These are phyloP conservation scores for Paraurostyla sp. DNA, from an alignment of 73 alveolate genomes.

Conservation along the genomic window DNA sequence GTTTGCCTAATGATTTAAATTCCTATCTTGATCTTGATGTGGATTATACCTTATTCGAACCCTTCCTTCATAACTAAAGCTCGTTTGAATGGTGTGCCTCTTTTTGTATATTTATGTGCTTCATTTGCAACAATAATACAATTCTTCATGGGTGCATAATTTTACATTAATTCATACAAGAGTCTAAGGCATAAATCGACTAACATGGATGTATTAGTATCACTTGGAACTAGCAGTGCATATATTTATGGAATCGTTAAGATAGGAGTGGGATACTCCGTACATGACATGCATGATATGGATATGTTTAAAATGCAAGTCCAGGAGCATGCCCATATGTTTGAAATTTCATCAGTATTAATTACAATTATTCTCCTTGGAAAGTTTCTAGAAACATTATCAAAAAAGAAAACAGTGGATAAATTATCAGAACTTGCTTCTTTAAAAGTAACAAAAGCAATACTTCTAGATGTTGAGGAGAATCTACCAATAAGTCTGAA, in stretches of 20 bases:
- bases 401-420: constrained; percentile 83
- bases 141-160: constrained; percentile 46
- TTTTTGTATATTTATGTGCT: constrained; percentile 53
- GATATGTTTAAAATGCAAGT: constrained; percentile 5
- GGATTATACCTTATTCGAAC: constrained; percentile 31
- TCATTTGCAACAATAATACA: constrained; percentile 43
- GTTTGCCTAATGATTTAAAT: constrained; percentile 16
- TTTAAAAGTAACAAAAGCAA: constrained; percentile 73
- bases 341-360: constrained; percentile 85
- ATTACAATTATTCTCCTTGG: constrained; percentile 85
- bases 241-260: constrained; percentile 63
- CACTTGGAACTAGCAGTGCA: constrained; percentile 75
- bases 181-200: constrained; percentile 60
- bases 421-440: constrained; percentile 77
- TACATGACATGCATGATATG: constrained; percentile 27
- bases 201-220: constrained; percentile 82
- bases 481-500: constrained; percentile 32
- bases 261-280: constrained; percentile 19
- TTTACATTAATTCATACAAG: constrained; percentile 57
- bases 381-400: constrained; percentile 84
- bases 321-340: constrained; percentile 80
- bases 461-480: constrained; percentile 65
- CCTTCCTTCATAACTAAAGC: background rate
- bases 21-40: constrained; percentile 55
- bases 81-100: constrained; percentile 43